These are phyloP conservation scores for Globisporangium middletonii DNA, from an alignment of 352 stramenopile genomes.

Conservation along the genomic window DNA sequence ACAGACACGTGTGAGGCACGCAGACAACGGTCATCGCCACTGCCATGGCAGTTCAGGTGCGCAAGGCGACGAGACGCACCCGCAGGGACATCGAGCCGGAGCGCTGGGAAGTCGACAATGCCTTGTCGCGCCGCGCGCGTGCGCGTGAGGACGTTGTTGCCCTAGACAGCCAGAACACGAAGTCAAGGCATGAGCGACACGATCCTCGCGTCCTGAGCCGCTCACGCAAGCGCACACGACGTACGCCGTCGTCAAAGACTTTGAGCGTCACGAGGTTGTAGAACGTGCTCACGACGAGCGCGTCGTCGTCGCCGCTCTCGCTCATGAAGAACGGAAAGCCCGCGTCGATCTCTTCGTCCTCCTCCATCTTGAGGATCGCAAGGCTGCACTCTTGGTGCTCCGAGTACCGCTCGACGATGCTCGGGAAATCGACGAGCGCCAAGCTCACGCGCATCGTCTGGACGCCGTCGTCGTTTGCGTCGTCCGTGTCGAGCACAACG, in stretches of 20 bases:
- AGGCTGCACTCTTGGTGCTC: constrained; percentile 63
- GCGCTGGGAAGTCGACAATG: constrained; percentile 44
- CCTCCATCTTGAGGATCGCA: constrained; percentile 68
- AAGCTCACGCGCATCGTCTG: constrained; percentile 56
- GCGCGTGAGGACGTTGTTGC: constrained; percentile 56
- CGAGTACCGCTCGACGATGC: constrained; percentile 56
- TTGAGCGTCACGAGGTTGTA: constrained; percentile 60
- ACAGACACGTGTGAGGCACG: neutral
- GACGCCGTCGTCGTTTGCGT: constrained; percentile 61
- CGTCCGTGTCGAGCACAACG: constrained; percentile 57
- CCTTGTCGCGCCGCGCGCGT: constrained; percentile 38
- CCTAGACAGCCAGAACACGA: constrained; percentile 12
- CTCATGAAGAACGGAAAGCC: constrained; percentile 70
- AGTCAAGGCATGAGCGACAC: no score
- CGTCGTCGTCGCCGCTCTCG: constrained; percentile 60
- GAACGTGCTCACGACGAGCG: constrained; percentile 46
- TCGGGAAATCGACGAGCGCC: constrained; percentile 68
- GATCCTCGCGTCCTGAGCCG: neutral
- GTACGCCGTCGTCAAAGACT: constrained; percentile 47
- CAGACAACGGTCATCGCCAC: neutral
- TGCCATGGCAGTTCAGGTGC: no score
- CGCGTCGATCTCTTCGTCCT: constrained; percentile 58
- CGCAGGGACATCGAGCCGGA: constrained; percentile 58
- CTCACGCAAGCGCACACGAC: constrained; percentile 55
- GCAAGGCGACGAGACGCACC: constrained; percentile 20